phyloP scores from a whole-genome alignment of 2,329 filamentous ascomycete species.

The Nemania sp. region DNA sequence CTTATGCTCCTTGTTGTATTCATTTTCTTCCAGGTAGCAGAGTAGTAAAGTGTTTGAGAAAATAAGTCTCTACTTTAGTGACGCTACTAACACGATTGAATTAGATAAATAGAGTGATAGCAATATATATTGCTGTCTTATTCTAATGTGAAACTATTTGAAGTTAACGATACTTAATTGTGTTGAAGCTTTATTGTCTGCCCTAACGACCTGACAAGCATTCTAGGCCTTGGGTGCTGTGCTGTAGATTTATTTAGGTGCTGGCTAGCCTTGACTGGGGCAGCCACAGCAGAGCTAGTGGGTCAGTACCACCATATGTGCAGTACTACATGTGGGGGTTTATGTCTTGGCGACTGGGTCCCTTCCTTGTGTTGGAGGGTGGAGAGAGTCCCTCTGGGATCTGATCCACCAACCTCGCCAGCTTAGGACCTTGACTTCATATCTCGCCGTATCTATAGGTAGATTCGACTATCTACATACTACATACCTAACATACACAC shows the following conservation, averaged over 20 bases:
- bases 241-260: background rate
- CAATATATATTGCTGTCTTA: no score
- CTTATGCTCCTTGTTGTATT: background rate
- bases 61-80: no score
- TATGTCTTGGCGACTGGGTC: constrained; percentile 27
- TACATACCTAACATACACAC: no score
- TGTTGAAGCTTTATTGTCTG: no score
- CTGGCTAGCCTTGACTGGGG: background rate
- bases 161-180: no score
- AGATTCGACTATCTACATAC: constrained; percentile 12
- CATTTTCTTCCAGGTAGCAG: background rate
- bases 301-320: background rate
- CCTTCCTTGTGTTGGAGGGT: background rate
- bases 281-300: background rate
- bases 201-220: no score
- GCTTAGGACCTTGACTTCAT: background rate
- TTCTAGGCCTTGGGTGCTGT: no score
- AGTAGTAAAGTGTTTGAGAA: background rate
- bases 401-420: constrained; percentile 26
- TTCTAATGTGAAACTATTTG: no score
- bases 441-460: background rate
- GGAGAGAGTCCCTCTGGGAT: background rate
- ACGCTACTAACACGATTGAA: no score
- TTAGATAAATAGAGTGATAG: no score
- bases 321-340: constrained; percentile 1